Evolutionary conservation across 2,329 filamentous ascomycete species (phyloP).

Genomic region (Xenoacremonium recifei): DNA sequence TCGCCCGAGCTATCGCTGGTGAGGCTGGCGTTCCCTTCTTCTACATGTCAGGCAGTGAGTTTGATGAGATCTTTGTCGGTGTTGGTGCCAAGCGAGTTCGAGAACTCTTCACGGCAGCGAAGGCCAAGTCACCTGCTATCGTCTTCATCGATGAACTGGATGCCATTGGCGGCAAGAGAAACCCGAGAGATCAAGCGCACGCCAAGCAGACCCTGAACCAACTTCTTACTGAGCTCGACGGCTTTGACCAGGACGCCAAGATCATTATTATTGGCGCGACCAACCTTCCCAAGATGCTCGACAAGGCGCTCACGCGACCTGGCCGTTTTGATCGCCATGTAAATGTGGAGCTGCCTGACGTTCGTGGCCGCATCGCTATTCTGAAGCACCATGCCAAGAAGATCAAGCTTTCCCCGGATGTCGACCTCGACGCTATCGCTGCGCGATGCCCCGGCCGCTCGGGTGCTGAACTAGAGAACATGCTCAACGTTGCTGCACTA

Average conservation of each 20-base stretch:
- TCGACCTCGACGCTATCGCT: constrained; percentile 81
- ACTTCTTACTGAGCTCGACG: constrained; percentile 92
- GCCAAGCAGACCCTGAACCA: constrained; percentile 98
- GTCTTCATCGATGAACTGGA: constrained; percentile 95
- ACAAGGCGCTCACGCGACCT: constrained; percentile 91
- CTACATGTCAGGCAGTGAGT: constrained; percentile 99
- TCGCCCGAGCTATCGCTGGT: constrained; percentile 92
- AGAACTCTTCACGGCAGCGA: constrained; percentile 83
- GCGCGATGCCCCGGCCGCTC: constrained; percentile 89
- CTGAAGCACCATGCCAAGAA: constrained; percentile 92
- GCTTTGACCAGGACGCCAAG: constrained; percentile 90
- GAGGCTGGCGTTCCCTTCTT: constrained; percentile 98
- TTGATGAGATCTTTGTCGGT: constrained; percentile 97
- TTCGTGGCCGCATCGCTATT: constrained; percentile 89
- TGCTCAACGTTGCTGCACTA: constrained; percentile 94
- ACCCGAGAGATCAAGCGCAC: constrained; percentile 89
- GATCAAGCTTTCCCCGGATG: constrained; percentile 75
- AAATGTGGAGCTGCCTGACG: constrained; percentile 83
- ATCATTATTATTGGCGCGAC: constrained; percentile 96
- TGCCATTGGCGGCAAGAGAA: constrained; percentile 91
- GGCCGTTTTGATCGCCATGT: constrained; percentile 96
- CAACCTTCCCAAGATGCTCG: constrained; percentile 90
- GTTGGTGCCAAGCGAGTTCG: constrained; percentile 95
- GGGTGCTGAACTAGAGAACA: constrained; percentile 92
- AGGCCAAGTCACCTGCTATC: constrained; percentile 84